Evolutionary conservation across 208 protist species (phyloP).

Genomic region (Leptomonas seymouri): DNA sequence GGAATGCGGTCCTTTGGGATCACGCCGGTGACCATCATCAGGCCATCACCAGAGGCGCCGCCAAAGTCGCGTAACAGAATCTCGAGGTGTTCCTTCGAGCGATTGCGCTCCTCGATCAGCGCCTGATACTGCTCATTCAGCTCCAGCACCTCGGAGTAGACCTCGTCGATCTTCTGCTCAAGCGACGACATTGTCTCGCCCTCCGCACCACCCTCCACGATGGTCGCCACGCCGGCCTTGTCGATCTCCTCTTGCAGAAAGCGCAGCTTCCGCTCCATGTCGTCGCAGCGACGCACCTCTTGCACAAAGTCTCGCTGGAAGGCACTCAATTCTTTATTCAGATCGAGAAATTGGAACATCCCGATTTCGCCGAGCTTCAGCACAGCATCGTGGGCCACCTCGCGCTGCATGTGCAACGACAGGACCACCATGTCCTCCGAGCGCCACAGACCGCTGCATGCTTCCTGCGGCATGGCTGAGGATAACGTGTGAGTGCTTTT

Average conservation of each 20-base stretch:
- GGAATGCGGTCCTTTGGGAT: slow-evolving; percentile 88
- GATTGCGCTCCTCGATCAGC: slow-evolving; percentile 83
- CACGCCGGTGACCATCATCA: slow-evolving; percentile 95
- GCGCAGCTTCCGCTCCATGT: slow-evolving; percentile 96
- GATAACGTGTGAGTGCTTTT: slow-evolving; percentile 11
- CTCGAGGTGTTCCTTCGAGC: slow-evolving; percentile 80
- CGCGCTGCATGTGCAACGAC: slow-evolving; percentile 97
- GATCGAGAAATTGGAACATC: slow-evolving; percentile 96
- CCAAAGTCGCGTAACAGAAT: slow-evolving; percentile 78
- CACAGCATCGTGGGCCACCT: slow-evolving; percentile 96
- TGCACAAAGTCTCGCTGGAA: slow-evolving; percentile 98
- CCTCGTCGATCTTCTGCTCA: slow-evolving; percentile 91
- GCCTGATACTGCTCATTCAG: slow-evolving; percentile 90
- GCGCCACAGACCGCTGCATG: slow-evolving; percentile 92
- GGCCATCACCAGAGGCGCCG: slow-evolving; percentile 49
- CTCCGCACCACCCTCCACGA: slow-evolving; percentile 46
- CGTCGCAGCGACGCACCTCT: slow-evolving; percentile 97
- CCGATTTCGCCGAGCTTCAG: slow-evolving; percentile 96
- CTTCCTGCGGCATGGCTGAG: slow-evolving; percentile 68
- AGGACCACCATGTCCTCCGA: slow-evolving; percentile 98
- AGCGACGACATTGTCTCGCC: slow-evolving; percentile 85
- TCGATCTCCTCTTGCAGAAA: slow-evolving; percentile 94
- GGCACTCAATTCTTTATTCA: slow-evolving; percentile 92
- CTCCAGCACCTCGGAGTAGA: slow-evolving; percentile 92
- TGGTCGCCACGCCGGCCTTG: slow-evolving; percentile 60